Base-by-base conservation (phyloP, 257 asterid species). In the Solanum peruvianum region DNA sequence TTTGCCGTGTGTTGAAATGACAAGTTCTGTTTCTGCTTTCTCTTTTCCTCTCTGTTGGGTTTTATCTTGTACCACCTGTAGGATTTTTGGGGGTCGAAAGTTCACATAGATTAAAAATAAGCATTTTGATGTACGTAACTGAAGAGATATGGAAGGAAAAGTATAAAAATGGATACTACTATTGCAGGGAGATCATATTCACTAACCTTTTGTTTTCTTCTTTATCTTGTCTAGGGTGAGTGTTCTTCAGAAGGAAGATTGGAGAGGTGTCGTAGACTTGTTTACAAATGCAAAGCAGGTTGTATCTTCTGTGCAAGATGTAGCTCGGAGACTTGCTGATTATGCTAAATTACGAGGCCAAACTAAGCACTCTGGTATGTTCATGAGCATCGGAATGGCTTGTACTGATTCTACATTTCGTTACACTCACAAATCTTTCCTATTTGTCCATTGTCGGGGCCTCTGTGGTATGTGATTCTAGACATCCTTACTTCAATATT, bases 231-330 rank as follows among this genome's bases (percentile, higher is more conserved):
- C 64, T 93, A 97, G 99, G 99, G 92, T 85, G 56, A 91, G 89
- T 86, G 90, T 92, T 49, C 88, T 96, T 31, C 94, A 91, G 86
- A 94, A 90, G 92, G 99, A 94, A 91, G 99, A 96, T 85, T 94
- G 98, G 99, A 96, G 90, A 92, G 93, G 98, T 83, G 89, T 95
- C n/a, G 88, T 92, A 64, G 96, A 94, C 73, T 92, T 96, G 82
- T 97, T 96, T 69, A 88, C 96, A 69, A 97, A 95, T 89, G 99
- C 98, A 47, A 97, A 93, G 92, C 99, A 94, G 88, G 95, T 93
- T 14, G 96, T 95, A 83, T 90, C 95, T 60, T 94, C 96, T 85
- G 94, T 96, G 78, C 99, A 97, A 92, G 98, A 95, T 47, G 98
- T 93, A 33, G 96, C 98, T 73, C 90, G 96, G 89, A 97, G 92